These are phyloP conservation scores for Bipolaris gigantea DNA, from an alignment of 2,329 filamentous ascomycete genomes.

Conservation along the genomic window DNA sequence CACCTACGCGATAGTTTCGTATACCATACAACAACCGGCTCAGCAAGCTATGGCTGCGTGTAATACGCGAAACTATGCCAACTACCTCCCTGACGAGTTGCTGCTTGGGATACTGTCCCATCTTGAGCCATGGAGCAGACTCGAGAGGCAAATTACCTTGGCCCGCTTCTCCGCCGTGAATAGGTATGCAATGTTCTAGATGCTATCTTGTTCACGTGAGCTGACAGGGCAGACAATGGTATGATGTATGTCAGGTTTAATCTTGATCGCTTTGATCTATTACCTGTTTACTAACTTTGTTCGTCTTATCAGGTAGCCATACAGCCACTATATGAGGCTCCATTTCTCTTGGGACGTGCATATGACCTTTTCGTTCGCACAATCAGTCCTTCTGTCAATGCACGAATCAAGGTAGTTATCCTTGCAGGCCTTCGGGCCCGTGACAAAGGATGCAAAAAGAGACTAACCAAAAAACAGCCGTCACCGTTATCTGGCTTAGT, in stretches of 20 bases:
- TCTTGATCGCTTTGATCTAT: neutral
- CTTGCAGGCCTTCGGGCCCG: too few relatives aligned
- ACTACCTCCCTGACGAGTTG: conserved; percentile 58
- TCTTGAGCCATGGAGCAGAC: conserved; percentile 36
- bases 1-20: neutral
- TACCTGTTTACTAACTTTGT: neutral
- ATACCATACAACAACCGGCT: neutral
- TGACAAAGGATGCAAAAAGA: neutral
- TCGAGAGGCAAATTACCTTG: conserved; percentile 51
- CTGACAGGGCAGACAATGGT: conserved; percentile 54
- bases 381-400: conserved; percentile 56
- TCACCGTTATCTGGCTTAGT: conserved; percentile 56
- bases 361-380: conserved; percentile 59
- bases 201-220: neutral
- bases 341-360: conserved; percentile 55
- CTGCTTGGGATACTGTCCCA: conserved; percentile 54
- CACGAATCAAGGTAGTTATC: conserved; percentile 44
- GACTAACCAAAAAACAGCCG: conserved; percentile 32
- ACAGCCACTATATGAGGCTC: conserved; percentile 55
- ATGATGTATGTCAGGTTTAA: conserved; percentile 44
- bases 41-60: conserved; percentile 1
- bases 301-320: conserved; percentile 41
- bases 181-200: conserved; percentile 19
- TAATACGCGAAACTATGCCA: conserved; percentile 13
- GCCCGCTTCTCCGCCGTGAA: conserved; percentile 54